Evolutionary conservation across 1,284 basidiomycete species (phyloP).

Genomic region (Cryptococcus sp.): DNA sequence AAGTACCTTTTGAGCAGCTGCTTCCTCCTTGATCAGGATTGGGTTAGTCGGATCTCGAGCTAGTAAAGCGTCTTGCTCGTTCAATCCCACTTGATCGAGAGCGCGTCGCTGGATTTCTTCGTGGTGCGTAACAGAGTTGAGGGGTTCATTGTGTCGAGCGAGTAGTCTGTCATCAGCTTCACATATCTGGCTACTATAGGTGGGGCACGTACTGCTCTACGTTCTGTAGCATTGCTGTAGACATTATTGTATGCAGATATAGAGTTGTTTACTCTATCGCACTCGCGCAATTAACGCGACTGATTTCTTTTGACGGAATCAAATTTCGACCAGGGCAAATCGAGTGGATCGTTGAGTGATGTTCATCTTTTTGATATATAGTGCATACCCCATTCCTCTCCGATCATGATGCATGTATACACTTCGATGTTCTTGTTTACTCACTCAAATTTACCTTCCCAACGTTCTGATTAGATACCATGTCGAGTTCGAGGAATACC

Average conservation of each 20-base stretch:
- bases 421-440: too few relatives aligned
- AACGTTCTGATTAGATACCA: too few relatives aligned
- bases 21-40: conserved; percentile 34
- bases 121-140: conserved; percentile 27
- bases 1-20: conserved; percentile 39
- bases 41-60: conserved; percentile 41
- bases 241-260: neutral
- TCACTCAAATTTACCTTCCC: too few relatives aligned
- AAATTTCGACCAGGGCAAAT: too few relatives aligned
- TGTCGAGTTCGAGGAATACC: neutral
- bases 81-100: conserved; percentile 25
- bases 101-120: conserved; percentile 32
- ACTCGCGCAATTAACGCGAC: conserved; percentile 5
- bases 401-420: too few relatives aligned
- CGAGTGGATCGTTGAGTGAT: too few relatives aligned
- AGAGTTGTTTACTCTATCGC: neutral
- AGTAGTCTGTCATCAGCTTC: conserved; percentile 1
- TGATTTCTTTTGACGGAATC: conserved; percentile 2
- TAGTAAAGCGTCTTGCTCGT: conserved; percentile 20
- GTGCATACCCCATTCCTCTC: too few relatives aligned
- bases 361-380: too few relatives aligned
- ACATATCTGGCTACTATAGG: neutral
- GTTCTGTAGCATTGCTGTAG: conserved; percentile 12
- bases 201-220: conserved; percentile 18
- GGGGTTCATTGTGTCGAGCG: conserved; percentile 4